These are phyloP conservation scores for Colletotrichum chrysophilum DNA, from an alignment of 2,329 filamentous ascomycete genomes.

Conservation along the genomic window DNA sequence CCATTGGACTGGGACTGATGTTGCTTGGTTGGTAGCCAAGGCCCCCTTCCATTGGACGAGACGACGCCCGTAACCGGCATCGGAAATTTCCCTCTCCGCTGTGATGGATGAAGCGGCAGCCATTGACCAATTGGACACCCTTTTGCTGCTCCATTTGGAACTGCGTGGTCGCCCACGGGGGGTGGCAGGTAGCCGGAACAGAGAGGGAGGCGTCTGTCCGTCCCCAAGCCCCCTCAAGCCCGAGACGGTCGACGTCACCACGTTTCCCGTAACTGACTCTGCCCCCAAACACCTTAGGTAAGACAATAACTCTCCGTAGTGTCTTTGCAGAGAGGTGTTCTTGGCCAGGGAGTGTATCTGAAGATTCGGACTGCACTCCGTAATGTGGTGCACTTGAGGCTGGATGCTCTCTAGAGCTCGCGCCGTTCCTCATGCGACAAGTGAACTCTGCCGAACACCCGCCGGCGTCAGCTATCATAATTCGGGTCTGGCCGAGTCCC, in stretches of 20 bases:
- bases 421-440: background rate
- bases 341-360: background rate
- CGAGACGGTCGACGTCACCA: constrained; percentile 1
- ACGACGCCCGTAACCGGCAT: background rate
- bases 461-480: background rate
- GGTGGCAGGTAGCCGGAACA: background rate
- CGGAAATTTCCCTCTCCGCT: constrained; percentile 14
- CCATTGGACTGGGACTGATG: constrained; percentile 9
- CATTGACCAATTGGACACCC: background rate
- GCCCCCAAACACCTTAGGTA: background rate
- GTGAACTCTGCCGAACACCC: background rate
- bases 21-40: background rate
- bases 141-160: background rate
- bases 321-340: background rate
- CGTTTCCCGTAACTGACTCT: background rate
- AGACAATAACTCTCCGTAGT: background rate
- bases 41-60: background rate
- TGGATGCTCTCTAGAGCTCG: background rate
- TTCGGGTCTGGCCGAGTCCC: constrained; percentile 1
- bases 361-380: constrained; percentile 1
- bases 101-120: background rate
- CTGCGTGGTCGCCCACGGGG: background rate
- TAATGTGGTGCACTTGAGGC: background rate
- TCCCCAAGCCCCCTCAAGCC: background rate
- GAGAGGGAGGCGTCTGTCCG: background rate